phyloP scores from a whole-genome alignment of 352 stramenopile species.

The Aphanomyces astaci region DNA sequence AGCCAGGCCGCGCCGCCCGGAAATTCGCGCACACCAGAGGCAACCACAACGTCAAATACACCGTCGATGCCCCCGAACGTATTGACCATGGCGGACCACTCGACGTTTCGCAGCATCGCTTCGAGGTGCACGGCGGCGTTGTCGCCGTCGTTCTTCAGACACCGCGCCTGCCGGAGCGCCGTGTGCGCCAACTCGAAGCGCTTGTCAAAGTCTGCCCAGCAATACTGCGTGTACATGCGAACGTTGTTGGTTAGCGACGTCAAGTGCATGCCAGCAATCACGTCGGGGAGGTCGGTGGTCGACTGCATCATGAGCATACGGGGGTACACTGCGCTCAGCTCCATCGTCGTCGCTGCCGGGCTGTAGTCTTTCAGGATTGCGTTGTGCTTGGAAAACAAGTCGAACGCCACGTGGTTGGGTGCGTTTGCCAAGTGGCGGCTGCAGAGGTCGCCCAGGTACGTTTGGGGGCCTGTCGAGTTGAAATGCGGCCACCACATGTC shows the following conservation, averaged over 20 bases:
- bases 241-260: neutral
- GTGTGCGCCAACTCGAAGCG: conserved; percentile 1
- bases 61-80: neutral
- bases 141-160: neutral
- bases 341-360: neutral
- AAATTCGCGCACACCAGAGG: neutral
- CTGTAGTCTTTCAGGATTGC: neutral
- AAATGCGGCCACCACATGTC: neutral
- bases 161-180: neutral
- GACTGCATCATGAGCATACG: neutral
- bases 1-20: neutral
- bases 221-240: neutral
- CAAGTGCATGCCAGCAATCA: neutral
- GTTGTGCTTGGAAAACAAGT: neutral
- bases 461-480: neutral
- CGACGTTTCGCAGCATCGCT: neutral
- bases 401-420: neutral
- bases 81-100: neutral
- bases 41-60: neutral
- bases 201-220: neutral
- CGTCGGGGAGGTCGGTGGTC: neutral
- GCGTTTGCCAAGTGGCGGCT: neutral
- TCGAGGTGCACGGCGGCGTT: conserved; percentile 13
- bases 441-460: neutral
- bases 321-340: neutral